These are phyloP conservation scores for Stagonosporopsis tanaceti DNA, from an alignment of 2,329 filamentous ascomycete species.

Conservation along the genomic window DNA sequence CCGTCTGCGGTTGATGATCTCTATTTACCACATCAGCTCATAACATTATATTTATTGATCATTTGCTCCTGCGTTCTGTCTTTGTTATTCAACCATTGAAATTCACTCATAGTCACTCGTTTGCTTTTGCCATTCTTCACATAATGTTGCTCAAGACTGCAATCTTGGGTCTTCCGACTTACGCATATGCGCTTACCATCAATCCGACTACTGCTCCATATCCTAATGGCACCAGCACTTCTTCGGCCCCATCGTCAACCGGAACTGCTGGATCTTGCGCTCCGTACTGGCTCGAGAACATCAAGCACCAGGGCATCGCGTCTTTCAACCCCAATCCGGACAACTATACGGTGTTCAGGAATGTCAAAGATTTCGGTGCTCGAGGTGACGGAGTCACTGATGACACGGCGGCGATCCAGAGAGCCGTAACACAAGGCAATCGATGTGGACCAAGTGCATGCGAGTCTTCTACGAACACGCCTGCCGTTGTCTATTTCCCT, in stretches of 20 bases:
- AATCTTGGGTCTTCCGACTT: slow-evolving; percentile 21
- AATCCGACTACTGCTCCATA: slow-evolving; percentile 20
- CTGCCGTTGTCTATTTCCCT: slow-evolving; percentile 66
- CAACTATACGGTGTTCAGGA: slow-evolving; percentile 52
- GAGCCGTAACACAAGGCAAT: slow-evolving; percentile 51
- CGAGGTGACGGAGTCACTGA: slow-evolving; percentile 46
- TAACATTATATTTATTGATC: slow-evolving; percentile 12
- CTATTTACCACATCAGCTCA: slow-evolving; percentile 9
- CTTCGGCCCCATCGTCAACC: slow-evolving; percentile 25
- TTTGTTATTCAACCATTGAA: neutral
- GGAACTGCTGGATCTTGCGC: slow-evolving; percentile 29
- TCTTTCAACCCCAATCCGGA: slow-evolving; percentile 50
- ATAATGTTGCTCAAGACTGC: slow-evolving; percentile 21
- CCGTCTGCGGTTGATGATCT: slow-evolving; percentile 5
- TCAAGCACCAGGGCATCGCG: slow-evolving; percentile 52
- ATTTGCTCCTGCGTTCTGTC: neutral
- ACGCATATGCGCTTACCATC: slow-evolving; percentile 25
- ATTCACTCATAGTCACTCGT: slow-evolving; percentile 19
- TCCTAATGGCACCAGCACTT: slow-evolving; percentile 17
- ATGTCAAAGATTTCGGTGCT: slow-evolving; percentile 55
- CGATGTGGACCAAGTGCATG: slow-evolving; percentile 54
- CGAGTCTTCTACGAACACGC: slow-evolving; percentile 58
- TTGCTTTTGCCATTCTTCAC: slow-evolving; percentile 5
- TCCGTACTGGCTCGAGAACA: slow-evolving; percentile 53
- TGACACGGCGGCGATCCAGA: slow-evolving; percentile 63